Base-by-base conservation (phyloP, 2,329 filamentous ascomycete species). In the Claviceps sp. region DNA sequence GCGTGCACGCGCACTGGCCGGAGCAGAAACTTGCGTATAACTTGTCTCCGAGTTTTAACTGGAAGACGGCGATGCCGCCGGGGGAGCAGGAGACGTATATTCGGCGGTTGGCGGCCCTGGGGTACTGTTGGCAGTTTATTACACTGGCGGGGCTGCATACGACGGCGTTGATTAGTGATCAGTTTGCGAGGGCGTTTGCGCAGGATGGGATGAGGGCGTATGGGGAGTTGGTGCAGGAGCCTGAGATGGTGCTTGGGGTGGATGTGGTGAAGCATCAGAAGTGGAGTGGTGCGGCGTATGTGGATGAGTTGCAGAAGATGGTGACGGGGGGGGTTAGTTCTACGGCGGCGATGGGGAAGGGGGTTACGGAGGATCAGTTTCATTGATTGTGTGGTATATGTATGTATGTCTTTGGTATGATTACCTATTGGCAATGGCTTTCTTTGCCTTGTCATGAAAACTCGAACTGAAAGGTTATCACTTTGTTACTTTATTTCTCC, bases 51-150 rank as follows among this genome's bases (percentile, higher is more conserved):
- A 95, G 89, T 3, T 98, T 98, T 85, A 98, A 98, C 81, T 98
- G 93, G 93, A 97, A 97, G 77, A 79, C 89, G 54, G 93, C 91
- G 62, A 96, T 96, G 90, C 78, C 88, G 45, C 82, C 86, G 59
- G 77, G 79, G 50, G 91, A 97, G 68, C 93, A 98, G 73, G 89
- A 95, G 74, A 98, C 93, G 20, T 98, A 97, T 74, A 98, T 98
- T 74, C 76, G 83, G 57, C 87, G 93, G 43, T 85, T 98, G 42
- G 89, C 84, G 55, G 64, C 74, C 56, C 80, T 98, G 48, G 93
- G 93, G 57, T 98, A 98, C 80, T 95, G 89, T 81, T 98, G 93
- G 93, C 93, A 98, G 71, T 98, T 98, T 77, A 98, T 98, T 75
- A 98, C 93, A n/a, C 81, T 98, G 47, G 93, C 91, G 5, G 93